phyloP scores from a whole-genome alignment of 768 basidiomycete genomes.

The Boletus reticuloceps region DNA sequence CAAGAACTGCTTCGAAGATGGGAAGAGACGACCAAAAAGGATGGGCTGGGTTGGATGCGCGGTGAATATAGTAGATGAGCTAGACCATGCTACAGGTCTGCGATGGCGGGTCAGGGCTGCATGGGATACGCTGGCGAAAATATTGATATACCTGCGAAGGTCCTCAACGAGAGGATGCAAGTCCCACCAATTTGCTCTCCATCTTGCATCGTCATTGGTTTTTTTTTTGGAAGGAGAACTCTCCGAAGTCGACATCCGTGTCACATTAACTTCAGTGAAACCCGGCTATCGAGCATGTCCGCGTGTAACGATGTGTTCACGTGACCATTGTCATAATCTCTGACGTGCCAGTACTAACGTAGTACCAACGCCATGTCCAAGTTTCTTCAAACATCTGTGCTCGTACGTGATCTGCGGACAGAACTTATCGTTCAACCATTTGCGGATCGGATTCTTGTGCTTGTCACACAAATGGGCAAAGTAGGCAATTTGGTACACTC shows the following conservation, averaged over 20 bases:
- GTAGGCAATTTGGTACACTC: constrained; percentile 75
- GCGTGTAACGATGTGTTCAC: neutral
- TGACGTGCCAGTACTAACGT: neutral
- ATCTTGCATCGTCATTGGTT: constrained; percentile 47
- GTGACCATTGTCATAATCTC: neutral
- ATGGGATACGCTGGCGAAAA: neutral
- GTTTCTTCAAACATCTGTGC: constrained; percentile 43
- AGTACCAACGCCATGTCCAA: constrained; percentile 16
- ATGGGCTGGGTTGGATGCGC: constrained; percentile 62
- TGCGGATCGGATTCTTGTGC: constrained; percentile 77
- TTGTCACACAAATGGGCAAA: constrained; percentile 89
- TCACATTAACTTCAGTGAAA: neutral
- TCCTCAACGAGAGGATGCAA: constrained; percentile 59
- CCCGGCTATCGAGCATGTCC: neutral
- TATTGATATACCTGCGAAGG: constrained; percentile 44
- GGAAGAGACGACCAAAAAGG: constrained; percentile 62
- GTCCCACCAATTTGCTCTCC: constrained; percentile 76
- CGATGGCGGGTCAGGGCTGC: neutral
- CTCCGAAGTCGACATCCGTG: constrained; percentile 23
- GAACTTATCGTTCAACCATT: constrained; percentile 78
- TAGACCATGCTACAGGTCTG: constrained; percentile 74
- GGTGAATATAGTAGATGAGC: constrained; percentile 64
- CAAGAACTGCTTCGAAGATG: constrained; percentile 63
- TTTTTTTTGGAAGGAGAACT: constrained; percentile 53
- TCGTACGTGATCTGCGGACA: constrained; percentile 58